Base-by-base conservation (phyloP, 768 basidiomycete species). In the Phlebiopsis gigantea region DNA sequence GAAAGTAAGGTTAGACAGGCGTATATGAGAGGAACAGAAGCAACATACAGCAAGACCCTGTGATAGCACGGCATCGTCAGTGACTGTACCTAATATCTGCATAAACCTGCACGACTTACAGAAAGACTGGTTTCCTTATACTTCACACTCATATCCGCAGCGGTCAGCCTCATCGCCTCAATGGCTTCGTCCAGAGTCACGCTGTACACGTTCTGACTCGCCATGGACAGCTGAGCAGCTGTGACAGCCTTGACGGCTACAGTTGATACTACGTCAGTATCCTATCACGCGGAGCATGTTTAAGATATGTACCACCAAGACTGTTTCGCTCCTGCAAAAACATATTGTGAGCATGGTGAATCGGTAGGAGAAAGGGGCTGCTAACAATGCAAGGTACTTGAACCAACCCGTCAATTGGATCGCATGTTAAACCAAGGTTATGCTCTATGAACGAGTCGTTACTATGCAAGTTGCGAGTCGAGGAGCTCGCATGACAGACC, bases 61-160 rank as follows among this genome's bases (percentile, higher is more conserved):
- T 25, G 55, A 39, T 34, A 55, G 15, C 50, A 9, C 8, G 8
- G 29, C n/a, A 4, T 9, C n/a, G 15, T 22, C 25, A 29, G 30
- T 12, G 44, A 24, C 42, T 42, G 17, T 43, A 24, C 19, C 24
- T 22, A 17, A 5, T 34, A 34, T 26, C 34, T 1, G 25, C 9
- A 1, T 19, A 12, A 39, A 29, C 15, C 21, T 42, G 46, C 42
- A 58, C 42, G 31, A 73, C 85, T 61, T 66, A 89, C 93, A 41
- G 91, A 92, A 61, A 98, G 80, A 70, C 89, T 92, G 0, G 94
- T 98, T 72, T 98, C 94, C 68, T 96, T 97, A 69, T 96, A 95
- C 70, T 94, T 93, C 62, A 88, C 81, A 59, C 90, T 93, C 93
- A 96, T 96, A 69, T 94, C 91, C n/a, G 81, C 77, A 25, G 95